phyloP scores from a whole-genome alignment of 176 grass and related monocot genomes.

The Ensete glaucum region DNA sequence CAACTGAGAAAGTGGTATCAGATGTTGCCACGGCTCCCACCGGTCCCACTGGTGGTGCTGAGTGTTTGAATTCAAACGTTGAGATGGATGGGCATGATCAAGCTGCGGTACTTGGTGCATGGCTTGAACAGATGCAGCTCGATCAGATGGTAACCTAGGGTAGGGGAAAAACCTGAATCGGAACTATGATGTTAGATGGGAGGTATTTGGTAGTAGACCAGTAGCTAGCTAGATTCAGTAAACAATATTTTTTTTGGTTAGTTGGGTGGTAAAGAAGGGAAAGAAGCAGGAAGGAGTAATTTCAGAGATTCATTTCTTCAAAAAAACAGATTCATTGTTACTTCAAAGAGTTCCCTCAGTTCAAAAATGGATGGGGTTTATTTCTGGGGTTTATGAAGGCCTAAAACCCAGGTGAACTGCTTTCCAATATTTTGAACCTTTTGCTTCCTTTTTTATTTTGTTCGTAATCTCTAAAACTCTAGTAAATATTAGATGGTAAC shows the following conservation, averaged over 20 bases:
- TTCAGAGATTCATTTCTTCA: neutral
- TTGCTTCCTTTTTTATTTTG: neutral
- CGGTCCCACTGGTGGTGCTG: constrained; percentile 7
- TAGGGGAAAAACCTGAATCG: neutral
- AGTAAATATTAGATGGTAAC: no score
- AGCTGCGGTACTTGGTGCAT: constrained; percentile 40
- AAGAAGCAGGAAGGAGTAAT: constrained; percentile 9
- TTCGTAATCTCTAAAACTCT: neutral
- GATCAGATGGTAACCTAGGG: constrained; percentile 35
- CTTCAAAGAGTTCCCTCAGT: neutral
- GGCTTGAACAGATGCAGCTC: constrained; percentile 70
- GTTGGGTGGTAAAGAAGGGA: constrained; percentile 29
- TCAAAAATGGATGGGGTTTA: neutral
- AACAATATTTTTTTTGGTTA: constrained; percentile 69
- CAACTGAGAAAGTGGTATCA: constrained; percentile 44
- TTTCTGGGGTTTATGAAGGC: neutral
- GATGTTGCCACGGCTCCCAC: constrained; percentile 23
- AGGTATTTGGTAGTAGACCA: constrained; percentile 23
- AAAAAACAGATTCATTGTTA: neutral
- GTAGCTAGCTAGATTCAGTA: constrained; percentile 38
- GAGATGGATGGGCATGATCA: constrained; percentile 48
- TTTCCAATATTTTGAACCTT: neutral
- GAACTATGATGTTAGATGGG: neutral
- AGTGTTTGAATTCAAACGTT: constrained; percentile 20
- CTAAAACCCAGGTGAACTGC: neutral